phyloP scores from a whole-genome alignment of 2,329 filamentous ascomycete species.

The Trichoderma sp. region DNA sequence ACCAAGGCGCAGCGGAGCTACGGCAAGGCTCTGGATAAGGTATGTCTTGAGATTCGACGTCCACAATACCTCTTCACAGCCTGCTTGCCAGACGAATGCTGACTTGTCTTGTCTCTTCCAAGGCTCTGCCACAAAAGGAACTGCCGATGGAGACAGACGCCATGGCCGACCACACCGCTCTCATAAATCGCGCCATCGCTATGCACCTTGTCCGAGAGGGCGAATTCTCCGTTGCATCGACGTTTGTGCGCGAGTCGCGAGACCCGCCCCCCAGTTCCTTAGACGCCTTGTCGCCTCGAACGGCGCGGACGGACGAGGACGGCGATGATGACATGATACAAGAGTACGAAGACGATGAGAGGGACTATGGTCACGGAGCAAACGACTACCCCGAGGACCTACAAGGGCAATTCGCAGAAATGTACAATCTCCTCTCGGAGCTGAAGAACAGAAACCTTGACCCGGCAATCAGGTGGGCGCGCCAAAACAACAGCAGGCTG shows the following conservation, averaged over 20 bases:
- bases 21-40: conserved; percentile 81
- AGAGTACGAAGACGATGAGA: conserved; percentile 36
- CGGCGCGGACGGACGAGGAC: conserved; percentile 34
- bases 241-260: conserved; percentile 74
- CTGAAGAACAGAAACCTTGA: conserved; percentile 73
- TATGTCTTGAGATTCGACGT: conserved; percentile 41
- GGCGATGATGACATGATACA: conserved; percentile 41
- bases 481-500: conserved; percentile 67
- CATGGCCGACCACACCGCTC: conserved; percentile 70
- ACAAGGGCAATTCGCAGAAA: conserved; percentile 79
- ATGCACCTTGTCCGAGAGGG: conserved; percentile 97
- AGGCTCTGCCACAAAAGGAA: conserved; percentile 54
- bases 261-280: conserved; percentile 38
- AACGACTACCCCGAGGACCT: conserved; percentile 53
- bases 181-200: conserved; percentile 90
- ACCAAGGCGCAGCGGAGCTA: conserved; percentile 82
- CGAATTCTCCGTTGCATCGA: conserved; percentile 84
- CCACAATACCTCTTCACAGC: no score
- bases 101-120: not conserved
- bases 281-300: conserved; percentile 30
- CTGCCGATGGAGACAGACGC: conserved; percentile 80
- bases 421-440: conserved; percentile 86
- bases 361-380: conserved; percentile 34
- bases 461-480: conserved; percentile 87
- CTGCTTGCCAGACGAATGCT: not conserved